A percentile compares a stretch with the other conserved stretches of the same genome.
phyloP scores from a whole-genome alignment of 805 yeast genomes.

The Ogataea kodamae region DNA sequence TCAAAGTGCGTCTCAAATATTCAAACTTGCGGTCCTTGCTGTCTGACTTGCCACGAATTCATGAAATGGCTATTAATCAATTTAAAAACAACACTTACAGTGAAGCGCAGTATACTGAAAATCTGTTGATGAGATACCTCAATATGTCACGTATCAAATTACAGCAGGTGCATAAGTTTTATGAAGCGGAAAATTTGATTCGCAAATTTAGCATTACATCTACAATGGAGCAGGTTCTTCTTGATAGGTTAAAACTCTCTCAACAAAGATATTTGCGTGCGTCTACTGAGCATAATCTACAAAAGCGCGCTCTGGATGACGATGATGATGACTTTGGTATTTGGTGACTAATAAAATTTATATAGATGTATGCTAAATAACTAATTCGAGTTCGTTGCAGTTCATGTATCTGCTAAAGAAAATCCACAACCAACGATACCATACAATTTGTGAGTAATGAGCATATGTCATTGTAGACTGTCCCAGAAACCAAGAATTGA shows the following conservation, averaged over 20 bases:
- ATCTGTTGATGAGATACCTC: slow-evolving; percentile 22
- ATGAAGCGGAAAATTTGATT: slow-evolving; percentile 29
- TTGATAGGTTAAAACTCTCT: slow-evolving; percentile 11
- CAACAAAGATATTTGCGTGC: slow-evolving; percentile 21
- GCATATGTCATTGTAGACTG: slow-evolving; percentile 76
- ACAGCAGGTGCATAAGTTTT: slow-evolving; percentile 20
- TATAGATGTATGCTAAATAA: slow-evolving; percentile 4
- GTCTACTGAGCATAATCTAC: slow-evolving; percentile 10
- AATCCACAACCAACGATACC: slow-evolving; percentile 94
- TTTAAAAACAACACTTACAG: slow-evolving; percentile 11
- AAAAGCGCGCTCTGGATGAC: slow-evolving; percentile 17
- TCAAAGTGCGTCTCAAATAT: slow-evolving; percentile 21
- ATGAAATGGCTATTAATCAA: slow-evolving; percentile 11
- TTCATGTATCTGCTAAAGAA: slow-evolving; percentile 71
- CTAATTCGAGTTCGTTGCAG: slow-evolving; percentile 57
- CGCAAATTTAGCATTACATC: slow-evolving; percentile 25
- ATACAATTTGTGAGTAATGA: slow-evolving; percentile 87
- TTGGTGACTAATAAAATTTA: slow-evolving; percentile 21
- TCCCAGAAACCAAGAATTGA: slow-evolving; percentile 38
- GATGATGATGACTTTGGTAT: slow-evolving; percentile 31
- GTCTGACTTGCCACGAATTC: slow-evolving; percentile 22
- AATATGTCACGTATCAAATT: slow-evolving; percentile 22
- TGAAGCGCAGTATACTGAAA: slow-evolving; percentile 21
- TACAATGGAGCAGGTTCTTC: slow-evolving; percentile 20
- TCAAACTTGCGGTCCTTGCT: slow-evolving; percentile 25